phyloP scores from a whole-genome alignment of 306 rosid species.

The Oemleria cerasiformis region DNA sequence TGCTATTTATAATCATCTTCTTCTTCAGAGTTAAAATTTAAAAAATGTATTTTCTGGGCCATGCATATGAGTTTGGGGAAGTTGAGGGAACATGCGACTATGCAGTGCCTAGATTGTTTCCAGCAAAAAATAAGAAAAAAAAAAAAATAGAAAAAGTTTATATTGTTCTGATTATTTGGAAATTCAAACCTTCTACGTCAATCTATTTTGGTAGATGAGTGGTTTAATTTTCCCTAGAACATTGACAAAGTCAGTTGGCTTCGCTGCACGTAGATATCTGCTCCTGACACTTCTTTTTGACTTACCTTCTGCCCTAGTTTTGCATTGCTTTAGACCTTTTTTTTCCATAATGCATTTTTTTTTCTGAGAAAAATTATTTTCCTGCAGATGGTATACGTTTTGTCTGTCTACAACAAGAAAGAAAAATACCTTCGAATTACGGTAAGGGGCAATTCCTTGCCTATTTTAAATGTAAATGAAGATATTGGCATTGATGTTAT shows the following conservation, averaged over 20 bases:
- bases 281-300: background rate
- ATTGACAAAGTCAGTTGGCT: background rate
- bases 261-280: background rate
- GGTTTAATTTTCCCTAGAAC: background rate
- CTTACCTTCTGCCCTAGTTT: background rate
- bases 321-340: background rate
- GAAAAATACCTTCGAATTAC: conserved; percentile 88
- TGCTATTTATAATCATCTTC: background rate
- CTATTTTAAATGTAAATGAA: background rate
- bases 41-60: background rate
- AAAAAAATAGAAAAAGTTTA: background rate
- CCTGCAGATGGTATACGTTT: conserved; percentile 95
- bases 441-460: conserved; percentile 48
- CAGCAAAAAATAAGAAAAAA: background rate
- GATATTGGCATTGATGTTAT: background rate
- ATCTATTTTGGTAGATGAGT: background rate
- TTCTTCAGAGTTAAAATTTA: background rate
- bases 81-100: background rate
- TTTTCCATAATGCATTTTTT: background rate
- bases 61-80: background rate
- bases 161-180: background rate
- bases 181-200: background rate
- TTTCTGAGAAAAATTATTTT: conserved; percentile 15
- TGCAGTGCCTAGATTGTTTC: background rate
- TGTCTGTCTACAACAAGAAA: conserved; percentile 89